phyloP scores from a whole-genome alignment of 768 basidiomycete species.

The Cyathus striatus region DNA sequence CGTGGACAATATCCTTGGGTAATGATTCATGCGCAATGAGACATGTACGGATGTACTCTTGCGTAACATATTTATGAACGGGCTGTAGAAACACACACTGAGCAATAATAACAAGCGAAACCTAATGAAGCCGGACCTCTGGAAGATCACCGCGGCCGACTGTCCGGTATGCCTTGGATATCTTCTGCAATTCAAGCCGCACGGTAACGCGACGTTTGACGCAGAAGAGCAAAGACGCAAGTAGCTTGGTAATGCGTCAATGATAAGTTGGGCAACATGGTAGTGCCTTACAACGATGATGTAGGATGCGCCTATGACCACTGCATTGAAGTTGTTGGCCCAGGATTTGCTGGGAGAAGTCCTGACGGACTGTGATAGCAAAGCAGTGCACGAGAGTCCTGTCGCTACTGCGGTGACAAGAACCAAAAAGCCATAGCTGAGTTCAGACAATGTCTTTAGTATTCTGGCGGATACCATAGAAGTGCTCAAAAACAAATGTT shows the following conservation, averaged over 20 bases:
- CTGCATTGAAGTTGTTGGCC: conserved; percentile 60
- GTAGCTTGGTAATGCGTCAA: conserved; percentile 41
- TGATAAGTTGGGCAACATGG: not conserved
- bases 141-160: conserved; percentile 55
- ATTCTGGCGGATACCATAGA: conserved; percentile 37
- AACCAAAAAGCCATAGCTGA: conserved; percentile 48
- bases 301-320: conserved; percentile 70
- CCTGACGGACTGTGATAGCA: conserved; percentile 70
- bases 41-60: conserved; percentile 74
- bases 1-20: conserved; percentile 59
- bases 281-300: conserved; percentile 50
- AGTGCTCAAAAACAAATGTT: too few species aligned
- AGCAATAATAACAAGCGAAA: not conserved
- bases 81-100: conserved; percentile 28
- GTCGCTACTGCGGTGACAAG: conserved; percentile 46
- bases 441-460: conserved; percentile 45
- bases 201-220: conserved; percentile 67
- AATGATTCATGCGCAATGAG: conserved; percentile 66
- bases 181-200: conserved; percentile 55
- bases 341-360: conserved; percentile 51
- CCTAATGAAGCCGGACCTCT: conserved; percentile 33
- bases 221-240: conserved; percentile 56
- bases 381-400: conserved; percentile 57
- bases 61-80: conserved; percentile 62
- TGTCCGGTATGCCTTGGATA: conserved; percentile 56